phyloP scores from a whole-genome alignment of 345 rosid species.

The Aquilaria yunnanensis region DNA sequence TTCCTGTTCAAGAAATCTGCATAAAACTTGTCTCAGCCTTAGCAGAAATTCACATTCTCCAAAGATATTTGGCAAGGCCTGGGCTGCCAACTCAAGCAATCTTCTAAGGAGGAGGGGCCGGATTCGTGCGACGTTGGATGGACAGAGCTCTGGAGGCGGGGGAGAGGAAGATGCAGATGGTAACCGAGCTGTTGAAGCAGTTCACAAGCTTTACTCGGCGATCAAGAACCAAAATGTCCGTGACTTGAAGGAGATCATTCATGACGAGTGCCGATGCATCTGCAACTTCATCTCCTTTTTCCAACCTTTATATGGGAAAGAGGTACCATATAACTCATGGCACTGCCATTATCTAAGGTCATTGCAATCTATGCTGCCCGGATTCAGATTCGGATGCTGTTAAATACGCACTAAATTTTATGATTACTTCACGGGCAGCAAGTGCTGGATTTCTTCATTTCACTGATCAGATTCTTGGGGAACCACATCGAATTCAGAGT shows the following conservation, averaged over 20 bases:
- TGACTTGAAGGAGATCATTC: conserved; percentile 49
- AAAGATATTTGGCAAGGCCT: not conserved
- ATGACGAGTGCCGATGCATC: conserved; percentile 64
- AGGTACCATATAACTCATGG: conserved; percentile 27
- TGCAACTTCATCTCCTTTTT: conserved; percentile 51
- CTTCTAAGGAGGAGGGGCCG: conserved; percentile 3
- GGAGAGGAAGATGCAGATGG: conserved; percentile 36
- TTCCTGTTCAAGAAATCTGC: conserved; percentile 4
- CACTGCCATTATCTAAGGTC: not conserved
- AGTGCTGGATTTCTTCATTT: conserved; percentile 61
- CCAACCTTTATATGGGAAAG: conserved; percentile 58
- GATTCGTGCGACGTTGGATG: conserved; percentile 16
- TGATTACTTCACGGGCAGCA: conserved; percentile 30
- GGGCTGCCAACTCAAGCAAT: conserved; percentile 1
- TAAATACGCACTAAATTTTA: not conserved
- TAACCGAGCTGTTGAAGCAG: conserved; percentile 44
- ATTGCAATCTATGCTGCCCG: not conserved
- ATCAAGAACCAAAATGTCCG: conserved; percentile 37
- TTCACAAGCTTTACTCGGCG: conserved; percentile 47
- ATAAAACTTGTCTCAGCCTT: not conserved
- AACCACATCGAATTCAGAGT: conserved; percentile 47
- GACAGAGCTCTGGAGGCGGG: conserved; percentile 10
- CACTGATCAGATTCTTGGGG: conserved; percentile 46
- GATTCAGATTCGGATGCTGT: too few relatives aligned
- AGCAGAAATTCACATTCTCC: not conserved